A percentile compares a stretch with the other conserved stretches of the same genome.
These are phyloP conservation scores for Phlyctochytrium arcticum DNA, from an alignment of 192 early-diverging fungal genomes.

Conservation along the genomic window DNA sequence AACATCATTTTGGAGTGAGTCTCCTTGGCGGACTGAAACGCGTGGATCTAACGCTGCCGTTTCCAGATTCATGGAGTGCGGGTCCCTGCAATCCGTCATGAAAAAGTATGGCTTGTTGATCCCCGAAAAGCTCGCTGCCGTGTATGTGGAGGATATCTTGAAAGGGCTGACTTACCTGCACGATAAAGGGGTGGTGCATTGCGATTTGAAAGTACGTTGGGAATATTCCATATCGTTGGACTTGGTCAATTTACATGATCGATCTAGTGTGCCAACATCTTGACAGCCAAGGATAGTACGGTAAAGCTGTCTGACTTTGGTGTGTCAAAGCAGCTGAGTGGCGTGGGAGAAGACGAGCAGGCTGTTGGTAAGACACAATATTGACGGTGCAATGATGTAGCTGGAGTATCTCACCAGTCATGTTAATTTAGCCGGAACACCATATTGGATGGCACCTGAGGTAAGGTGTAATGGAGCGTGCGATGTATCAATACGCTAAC, in stretches of 20 bases:
- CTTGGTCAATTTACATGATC: background rate
- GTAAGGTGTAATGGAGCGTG: background rate
- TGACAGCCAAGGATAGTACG: constrained; percentile 90
- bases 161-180: constrained; percentile 85
- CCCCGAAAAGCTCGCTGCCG: constrained; percentile 79
- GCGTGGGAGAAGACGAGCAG: constrained; percentile 53
- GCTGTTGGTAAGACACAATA: constrained; percentile 65
- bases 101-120: constrained; percentile 76
- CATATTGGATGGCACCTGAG: constrained; percentile 49
- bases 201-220: constrained; percentile 76
- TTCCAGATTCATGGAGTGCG: constrained; percentile 60
- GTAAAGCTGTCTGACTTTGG: constrained; percentile 95
- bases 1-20: constrained; percentile 78
- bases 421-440: constrained; percentile 28
- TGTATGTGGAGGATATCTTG: constrained; percentile 80
- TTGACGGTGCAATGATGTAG: too few relatives aligned
- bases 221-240: background rate
- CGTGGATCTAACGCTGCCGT: too few relatives aligned
- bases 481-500: background rate
- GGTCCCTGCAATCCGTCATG: constrained; percentile 77
- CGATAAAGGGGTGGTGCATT: constrained; percentile 71
- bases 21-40: background rate
- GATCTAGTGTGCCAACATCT: constrained; percentile 69
- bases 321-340: constrained; percentile 72
- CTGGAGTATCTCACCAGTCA: too few relatives aligned